Conservation (phyloP, 1,284 basidiomycete species). For the Anthracocystis walkeri region DNA sequence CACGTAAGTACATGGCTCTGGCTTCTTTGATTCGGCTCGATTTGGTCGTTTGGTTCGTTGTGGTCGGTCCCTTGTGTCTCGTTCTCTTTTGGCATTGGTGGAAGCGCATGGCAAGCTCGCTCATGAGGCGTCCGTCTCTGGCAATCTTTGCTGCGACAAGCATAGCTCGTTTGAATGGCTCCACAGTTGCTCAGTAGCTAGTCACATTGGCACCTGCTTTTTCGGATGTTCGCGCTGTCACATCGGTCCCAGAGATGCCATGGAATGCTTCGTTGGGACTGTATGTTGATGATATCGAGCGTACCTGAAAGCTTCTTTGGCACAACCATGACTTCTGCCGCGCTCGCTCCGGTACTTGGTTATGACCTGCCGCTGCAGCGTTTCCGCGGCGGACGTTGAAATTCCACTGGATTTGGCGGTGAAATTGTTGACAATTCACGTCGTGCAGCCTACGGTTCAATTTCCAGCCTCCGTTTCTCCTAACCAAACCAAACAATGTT, state of each 20-base stretch:
- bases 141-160: not conserved
- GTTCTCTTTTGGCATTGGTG: not conserved
- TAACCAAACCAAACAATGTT: conserved; percentile 5
- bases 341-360: not conserved
- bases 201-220: not conserved
- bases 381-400: conserved; percentile 20
- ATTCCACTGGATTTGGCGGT: conserved; percentile 4
- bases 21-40: conserved; percentile 1
- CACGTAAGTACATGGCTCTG: conserved; percentile 38
- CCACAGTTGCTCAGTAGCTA: not conserved
- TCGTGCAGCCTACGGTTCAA: conserved; percentile 13
- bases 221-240: not conserved
- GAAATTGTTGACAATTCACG: conserved; percentile 10
- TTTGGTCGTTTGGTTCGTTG: not conserved
- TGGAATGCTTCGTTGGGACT: not conserved
- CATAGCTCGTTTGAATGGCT: not conserved
- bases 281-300: too few relatives aligned
- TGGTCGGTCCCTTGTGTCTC: not conserved
- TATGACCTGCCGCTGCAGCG: not conserved
- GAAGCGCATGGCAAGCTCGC: not conserved
- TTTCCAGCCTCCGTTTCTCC: conserved; percentile 5
- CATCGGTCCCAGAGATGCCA: not conserved
- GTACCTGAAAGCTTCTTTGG: not conserved
- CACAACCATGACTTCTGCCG: not conserved
- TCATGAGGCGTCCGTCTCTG: not conserved